Percentiles rank a stretch among this genome's conserved stretches.
These are phyloP conservation scores for Hebeloma cylindrosporum DNA, from an alignment of 768 basidiomycete genomes.

Conservation along the genomic window DNA sequence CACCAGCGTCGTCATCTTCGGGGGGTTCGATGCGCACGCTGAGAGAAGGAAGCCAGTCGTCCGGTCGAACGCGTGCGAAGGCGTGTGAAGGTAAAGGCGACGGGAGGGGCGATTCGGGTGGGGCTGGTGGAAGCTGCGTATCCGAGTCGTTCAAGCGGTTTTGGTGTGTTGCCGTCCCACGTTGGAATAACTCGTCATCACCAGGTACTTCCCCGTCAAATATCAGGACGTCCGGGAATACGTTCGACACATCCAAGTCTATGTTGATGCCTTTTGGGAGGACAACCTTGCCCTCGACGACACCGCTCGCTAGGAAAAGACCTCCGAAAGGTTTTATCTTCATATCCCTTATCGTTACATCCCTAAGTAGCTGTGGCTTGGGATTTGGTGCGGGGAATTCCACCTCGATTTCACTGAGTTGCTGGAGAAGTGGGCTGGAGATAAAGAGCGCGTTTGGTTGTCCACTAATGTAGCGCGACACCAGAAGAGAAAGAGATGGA, in stretches of 20 bases:
- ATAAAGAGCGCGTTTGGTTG: conserved; percentile 57
- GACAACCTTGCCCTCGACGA: conserved; percentile 61
- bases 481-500: conserved; percentile 55
- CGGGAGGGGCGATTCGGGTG: conserved; percentile 53
- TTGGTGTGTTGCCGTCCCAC: conserved; percentile 3
- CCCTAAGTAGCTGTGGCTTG: conserved; percentile 62
- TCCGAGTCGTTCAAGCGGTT: conserved; percentile 5
- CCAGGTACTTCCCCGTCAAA: conserved; percentile 68
- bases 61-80: conserved; percentile 73
- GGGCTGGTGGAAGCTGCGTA: too few species aligned
- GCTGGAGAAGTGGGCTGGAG: conserved; percentile 49
- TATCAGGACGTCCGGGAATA: conserved; percentile 76
- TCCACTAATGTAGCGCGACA: conserved; percentile 64
- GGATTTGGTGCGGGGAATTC: conserved; percentile 67
- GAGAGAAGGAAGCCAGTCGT: conserved; percentile 59
- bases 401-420: conserved; percentile 43
- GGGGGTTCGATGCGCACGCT: conserved; percentile 41
- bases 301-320: conserved; percentile 66
- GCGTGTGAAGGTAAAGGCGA: conserved; percentile 69
- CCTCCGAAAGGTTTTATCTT: conserved; percentile 41
- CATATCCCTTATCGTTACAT: conserved; percentile 79
- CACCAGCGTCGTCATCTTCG: conserved; percentile 53
- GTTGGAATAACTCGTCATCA: conserved; percentile 64
- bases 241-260: conserved; percentile 56
- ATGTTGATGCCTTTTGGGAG: conserved; percentile 71